Conservation (phyloP, 2,329 filamentous ascomycete species). For the Stachybotrys echinatus region DNA sequence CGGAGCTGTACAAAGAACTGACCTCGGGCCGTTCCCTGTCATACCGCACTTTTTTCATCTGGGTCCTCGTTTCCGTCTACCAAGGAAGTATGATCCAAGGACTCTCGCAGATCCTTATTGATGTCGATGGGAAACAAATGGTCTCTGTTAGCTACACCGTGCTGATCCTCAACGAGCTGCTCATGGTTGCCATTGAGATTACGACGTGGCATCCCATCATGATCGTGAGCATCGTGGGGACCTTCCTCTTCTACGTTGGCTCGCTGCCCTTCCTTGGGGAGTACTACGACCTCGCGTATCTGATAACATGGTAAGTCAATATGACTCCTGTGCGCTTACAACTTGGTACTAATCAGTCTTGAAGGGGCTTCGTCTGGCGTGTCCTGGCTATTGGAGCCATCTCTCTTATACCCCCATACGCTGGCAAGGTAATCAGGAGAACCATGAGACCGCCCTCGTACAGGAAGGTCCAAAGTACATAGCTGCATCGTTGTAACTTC, state of each 20-base stretch:
- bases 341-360: not conserved
- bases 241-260: slow-evolving; percentile 72
- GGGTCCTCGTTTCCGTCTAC: slow-evolving; percentile 93
- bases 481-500: slow-evolving; percentile 10
- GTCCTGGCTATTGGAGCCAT: slow-evolving; percentile 75
- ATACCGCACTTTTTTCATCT: slow-evolving; percentile 93
- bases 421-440: slow-evolving; percentile 76
- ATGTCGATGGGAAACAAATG: slow-evolving; percentile 69
- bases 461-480: slow-evolving; percentile 79
- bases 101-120: slow-evolving; percentile 81
- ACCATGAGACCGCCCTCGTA: slow-evolving; percentile 90
- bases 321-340: no score
- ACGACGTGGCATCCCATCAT: slow-evolving; percentile 96
- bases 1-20: slow-evolving; percentile 96
- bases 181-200: slow-evolving; percentile 96
- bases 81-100: slow-evolving; percentile 95
- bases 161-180: slow-evolving; percentile 85
- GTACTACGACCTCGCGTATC: slow-evolving; percentile 84
- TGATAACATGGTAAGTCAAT: slow-evolving; percentile 59
- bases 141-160: slow-evolving; percentile 89
- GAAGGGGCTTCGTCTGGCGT: slow-evolving; percentile 81
- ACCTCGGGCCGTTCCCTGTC: slow-evolving; percentile 80
- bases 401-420: slow-evolving; percentile 80
- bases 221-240: slow-evolving; percentile 79
- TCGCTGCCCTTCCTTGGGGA: slow-evolving; percentile 78